Percentiles rank a stretch among this genome's conserved stretches.
Evolutionary conservation across 768 basidiomycete species (phyloP).

Genomic region (Podaxis sp.): DNA sequence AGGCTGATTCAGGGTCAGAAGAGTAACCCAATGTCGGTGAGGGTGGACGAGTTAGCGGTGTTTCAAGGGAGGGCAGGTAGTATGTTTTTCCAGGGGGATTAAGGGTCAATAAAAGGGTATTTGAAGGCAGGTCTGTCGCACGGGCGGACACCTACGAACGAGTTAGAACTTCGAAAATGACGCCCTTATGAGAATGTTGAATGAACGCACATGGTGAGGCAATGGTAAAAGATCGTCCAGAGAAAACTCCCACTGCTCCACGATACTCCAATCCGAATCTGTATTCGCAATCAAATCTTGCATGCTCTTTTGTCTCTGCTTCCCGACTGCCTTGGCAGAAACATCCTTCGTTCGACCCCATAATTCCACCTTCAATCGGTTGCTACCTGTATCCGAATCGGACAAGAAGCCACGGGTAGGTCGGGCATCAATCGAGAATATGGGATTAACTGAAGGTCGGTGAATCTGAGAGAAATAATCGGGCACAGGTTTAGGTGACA

Average conservation of each 20-base stretch:
- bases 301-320: constrained; percentile 2
- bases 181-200: not conserved
- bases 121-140: constrained; percentile 57
- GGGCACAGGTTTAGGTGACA: constrained; percentile 25
- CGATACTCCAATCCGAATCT: constrained; percentile 51
- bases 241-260: constrained; percentile 68
- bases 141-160: constrained; percentile 19
- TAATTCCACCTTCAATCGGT: constrained; percentile 42
- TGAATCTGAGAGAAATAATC: constrained; percentile 81
- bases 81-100: constrained; percentile 59
- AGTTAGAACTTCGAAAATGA: constrained; percentile 5
- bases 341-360: constrained; percentile 42
- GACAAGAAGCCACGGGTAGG: constrained; percentile 51
- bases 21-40: constrained; percentile 64
- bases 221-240: constrained; percentile 57
- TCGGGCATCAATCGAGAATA: constrained; percentile 58
- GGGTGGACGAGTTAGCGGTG: constrained; percentile 38
- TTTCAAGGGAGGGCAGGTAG: constrained; percentile 46
- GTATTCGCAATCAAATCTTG: not conserved
- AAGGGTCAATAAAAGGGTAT: constrained; percentile 68
- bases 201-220: constrained; percentile 55
- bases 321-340: constrained; percentile 5
- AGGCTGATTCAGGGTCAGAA: constrained; percentile 68
- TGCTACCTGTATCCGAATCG: constrained; percentile 50
- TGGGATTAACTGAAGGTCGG: constrained; percentile 80